Conservation (phyloP, 257 asterid species). For the Vinca minor region DNA sequence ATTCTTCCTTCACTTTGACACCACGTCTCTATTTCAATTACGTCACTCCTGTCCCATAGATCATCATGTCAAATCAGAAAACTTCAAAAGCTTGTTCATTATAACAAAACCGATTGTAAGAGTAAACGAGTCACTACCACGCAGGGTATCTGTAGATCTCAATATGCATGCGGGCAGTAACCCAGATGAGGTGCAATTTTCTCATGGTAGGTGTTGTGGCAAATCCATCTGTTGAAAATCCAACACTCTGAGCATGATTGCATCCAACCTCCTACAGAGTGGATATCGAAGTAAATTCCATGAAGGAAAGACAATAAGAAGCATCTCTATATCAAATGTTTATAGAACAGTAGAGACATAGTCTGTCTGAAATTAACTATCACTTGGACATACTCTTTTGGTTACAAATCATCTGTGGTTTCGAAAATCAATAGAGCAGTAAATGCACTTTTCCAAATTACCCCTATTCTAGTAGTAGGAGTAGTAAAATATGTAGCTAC, state of each 20-base stretch:
- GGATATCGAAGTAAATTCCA: conserved; percentile 8
- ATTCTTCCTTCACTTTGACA: conserved; percentile 90
- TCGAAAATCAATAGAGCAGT: no score
- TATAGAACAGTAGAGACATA: not conserved
- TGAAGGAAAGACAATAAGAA: not conserved
- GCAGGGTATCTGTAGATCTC: conserved; percentile 95
- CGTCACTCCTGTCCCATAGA: conserved; percentile 66
- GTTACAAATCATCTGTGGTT: no score
- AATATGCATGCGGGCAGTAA: conserved; percentile 95
- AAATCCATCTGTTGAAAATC: conserved; percentile 92
- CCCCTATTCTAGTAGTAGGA: no score
- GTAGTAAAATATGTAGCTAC: no score
- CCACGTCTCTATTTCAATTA: conserved; percentile 98
- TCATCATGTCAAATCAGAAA: conserved; percentile 9
- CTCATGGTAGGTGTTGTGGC: conserved; percentile 86
- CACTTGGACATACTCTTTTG: no score
- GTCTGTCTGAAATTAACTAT: no score
- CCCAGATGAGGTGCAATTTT: conserved; percentile 86
- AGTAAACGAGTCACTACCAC: conserved; percentile 39
- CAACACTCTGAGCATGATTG: conserved; percentile 93
- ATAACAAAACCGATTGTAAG: not conserved
- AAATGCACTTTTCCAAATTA: no score
- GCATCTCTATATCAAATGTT: no score
- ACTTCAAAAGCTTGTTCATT: not conserved
- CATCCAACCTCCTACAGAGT: conserved; percentile 76